Conservation (phyloP, 2,329 filamentous ascomycete genomes). For the Pseudohalonectria lignicola region DNA sequence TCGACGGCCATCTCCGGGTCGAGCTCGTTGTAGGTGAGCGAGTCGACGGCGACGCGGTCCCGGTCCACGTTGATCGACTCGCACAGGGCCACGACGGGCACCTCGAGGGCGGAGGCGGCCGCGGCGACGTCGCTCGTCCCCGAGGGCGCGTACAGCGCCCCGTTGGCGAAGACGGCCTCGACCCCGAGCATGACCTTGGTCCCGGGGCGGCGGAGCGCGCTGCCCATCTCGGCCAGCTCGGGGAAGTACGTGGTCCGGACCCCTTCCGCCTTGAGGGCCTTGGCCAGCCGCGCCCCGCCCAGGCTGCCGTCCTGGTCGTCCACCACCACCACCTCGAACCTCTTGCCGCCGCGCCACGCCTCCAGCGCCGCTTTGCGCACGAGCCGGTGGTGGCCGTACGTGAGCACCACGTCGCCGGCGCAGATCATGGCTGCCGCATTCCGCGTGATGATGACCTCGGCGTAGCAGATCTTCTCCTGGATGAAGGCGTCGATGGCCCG, state of each 20-base stretch:
- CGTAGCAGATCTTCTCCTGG: constrained; percentile 77
- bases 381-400: constrained; percentile 76
- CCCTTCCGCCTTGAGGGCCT: constrained; percentile 52
- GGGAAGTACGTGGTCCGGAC: constrained; percentile 73
- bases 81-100: constrained; percentile 80
- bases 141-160: constrained; percentile 74
- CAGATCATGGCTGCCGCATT: constrained; percentile 66
- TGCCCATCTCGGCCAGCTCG: constrained; percentile 61
- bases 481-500: constrained; percentile 83
- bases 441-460: constrained; percentile 74
- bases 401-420: constrained; percentile 72
- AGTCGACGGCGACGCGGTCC: constrained; percentile 79
- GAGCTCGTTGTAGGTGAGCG: constrained; percentile 89
- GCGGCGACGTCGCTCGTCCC: constrained; percentile 83
- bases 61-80: constrained; percentile 90
- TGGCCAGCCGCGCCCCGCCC: constrained; percentile 50
- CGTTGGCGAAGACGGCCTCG: constrained; percentile 93
- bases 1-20: constrained; percentile 57
- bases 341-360: constrained; percentile 58
- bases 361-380: constrained; percentile 72
- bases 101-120: constrained; percentile 62
- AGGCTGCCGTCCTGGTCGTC: constrained; percentile 50
- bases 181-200: constrained; percentile 76
- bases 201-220: constrained; percentile 49
- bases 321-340: constrained; percentile 75